Conservation (phyloP, 768 basidiomycete genomes). For the Lentinula boryana region DNA sequence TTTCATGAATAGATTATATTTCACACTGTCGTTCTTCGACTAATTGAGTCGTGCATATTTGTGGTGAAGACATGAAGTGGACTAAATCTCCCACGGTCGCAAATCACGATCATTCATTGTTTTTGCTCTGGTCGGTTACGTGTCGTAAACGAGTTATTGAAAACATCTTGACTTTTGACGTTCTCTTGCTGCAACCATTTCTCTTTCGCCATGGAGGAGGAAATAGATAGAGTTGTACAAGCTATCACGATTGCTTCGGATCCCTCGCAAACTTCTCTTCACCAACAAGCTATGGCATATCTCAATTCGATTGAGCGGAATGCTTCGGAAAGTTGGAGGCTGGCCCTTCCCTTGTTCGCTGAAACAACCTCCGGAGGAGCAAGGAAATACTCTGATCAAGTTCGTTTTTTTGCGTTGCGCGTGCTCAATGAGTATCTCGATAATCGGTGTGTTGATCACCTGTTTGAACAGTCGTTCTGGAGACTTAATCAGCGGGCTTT, state of each 20-base stretch:
- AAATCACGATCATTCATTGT: neutral
- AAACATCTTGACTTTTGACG: neutral
- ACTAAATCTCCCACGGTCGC: neutral
- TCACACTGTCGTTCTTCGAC: neutral
- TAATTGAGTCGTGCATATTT: no score
- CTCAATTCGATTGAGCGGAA: conserved; percentile 74
- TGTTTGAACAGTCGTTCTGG: neutral
- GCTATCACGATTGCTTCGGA: conserved; percentile 88
- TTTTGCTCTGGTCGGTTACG: neutral
- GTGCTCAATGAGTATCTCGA: conserved; percentile 81
- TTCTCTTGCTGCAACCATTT: neutral
- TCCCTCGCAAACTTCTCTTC: conserved; percentile 61
- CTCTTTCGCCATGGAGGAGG: conserved; percentile 55
- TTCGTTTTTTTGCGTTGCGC: conserved; percentile 74
- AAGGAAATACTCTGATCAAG: conserved; percentile 64
- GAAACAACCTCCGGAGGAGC: conserved; percentile 53
- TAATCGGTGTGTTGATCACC: conserved; percentile 53
- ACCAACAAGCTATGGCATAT: conserved; percentile 85
- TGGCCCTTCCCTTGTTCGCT: conserved; percentile 71
- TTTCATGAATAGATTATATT: neutral
- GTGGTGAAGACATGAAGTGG: neutral
- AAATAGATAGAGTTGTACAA: conserved; percentile 71
- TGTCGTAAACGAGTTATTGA: conserved; percentile 3
- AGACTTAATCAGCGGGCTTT: conserved; percentile 6
- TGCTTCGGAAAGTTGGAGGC: conserved; percentile 70